Conservation (phyloP, 2,329 filamentous ascomycete genomes). For the Cladosporium oxysporum region DNA sequence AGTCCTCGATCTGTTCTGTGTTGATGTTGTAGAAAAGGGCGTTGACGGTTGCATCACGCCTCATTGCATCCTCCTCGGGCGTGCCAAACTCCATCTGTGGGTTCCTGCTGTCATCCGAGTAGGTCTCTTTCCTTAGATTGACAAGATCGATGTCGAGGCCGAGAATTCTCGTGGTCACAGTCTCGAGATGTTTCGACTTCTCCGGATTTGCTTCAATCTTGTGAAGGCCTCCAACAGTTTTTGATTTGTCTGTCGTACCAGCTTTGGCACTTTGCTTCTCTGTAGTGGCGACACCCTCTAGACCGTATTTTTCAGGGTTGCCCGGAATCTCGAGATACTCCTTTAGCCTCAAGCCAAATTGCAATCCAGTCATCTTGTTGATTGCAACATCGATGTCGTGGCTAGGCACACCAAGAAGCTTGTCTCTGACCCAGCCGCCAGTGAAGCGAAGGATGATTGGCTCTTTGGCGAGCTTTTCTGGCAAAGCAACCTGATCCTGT, state of each 20-base stretch:
- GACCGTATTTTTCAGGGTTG: slow-evolving; percentile 62
- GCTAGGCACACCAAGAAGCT: slow-evolving; percentile 69
- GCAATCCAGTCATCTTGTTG: slow-evolving; percentile 79
- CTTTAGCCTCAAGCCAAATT: slow-evolving; percentile 70
- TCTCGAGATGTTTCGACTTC: slow-evolving; percentile 95
- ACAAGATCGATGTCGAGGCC: slow-evolving; percentile 91
- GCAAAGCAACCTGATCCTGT: slow-evolving; percentile 40
- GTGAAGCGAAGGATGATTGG: slow-evolving; percentile 70
- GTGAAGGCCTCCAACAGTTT: slow-evolving; percentile 74
- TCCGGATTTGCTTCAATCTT: slow-evolving; percentile 91
- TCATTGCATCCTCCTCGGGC: slow-evolving; percentile 81
- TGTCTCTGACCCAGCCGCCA: slow-evolving; percentile 86
- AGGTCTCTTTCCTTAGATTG: slow-evolving; percentile 89
- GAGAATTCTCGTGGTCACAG: slow-evolving; percentile 80
- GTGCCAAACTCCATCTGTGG: slow-evolving; percentile 93
- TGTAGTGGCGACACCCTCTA: slow-evolving; percentile 41
- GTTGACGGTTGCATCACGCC: slow-evolving; percentile 91
- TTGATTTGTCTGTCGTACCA: slow-evolving; percentile 46
- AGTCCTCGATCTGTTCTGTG: slow-evolving; percentile 77
- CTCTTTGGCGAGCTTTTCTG: slow-evolving; percentile 48
- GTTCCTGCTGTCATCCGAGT: slow-evolving; percentile 84
- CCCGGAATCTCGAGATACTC: slow-evolving; percentile 65
- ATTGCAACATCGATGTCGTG: slow-evolving; percentile 85
- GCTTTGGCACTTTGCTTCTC: slow-evolving; percentile 43
- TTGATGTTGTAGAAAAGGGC: slow-evolving; percentile 94